A percentile compares a stretch with the other conserved stretches of the same genome.
These are phyloP conservation scores for Coniochaeta sp. DNA, from an alignment of 2,329 filamentous ascomycete genomes.

Conservation along the genomic window DNA sequence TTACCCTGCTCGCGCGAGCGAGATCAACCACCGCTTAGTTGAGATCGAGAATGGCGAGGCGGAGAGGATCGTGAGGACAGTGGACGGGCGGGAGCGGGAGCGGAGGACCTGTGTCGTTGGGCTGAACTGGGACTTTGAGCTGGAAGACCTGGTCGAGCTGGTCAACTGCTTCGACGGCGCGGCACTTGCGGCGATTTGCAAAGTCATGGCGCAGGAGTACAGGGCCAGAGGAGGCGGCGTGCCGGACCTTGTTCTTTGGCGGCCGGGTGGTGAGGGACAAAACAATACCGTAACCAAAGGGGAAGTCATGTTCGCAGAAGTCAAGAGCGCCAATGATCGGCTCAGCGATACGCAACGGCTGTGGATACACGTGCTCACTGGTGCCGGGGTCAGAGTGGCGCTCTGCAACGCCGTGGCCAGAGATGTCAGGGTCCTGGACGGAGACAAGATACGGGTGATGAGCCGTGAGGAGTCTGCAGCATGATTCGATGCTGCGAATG, in stretches of 20 bases:
- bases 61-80: slow-evolving; percentile 53
- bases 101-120: slow-evolving; percentile 81
- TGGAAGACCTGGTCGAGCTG: slow-evolving; percentile 73
- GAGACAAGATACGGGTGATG: slow-evolving; percentile 4
- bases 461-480: neutral
- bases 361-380: slow-evolving; percentile 90
- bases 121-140: slow-evolving; percentile 80
- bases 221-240: slow-evolving; percentile 77
- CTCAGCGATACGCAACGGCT: slow-evolving; percentile 92
- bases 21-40: slow-evolving; percentile 81
- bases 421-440: slow-evolving; percentile 37
- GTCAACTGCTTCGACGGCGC: slow-evolving; percentile 70
- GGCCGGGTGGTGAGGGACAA: slow-evolving; percentile 21
- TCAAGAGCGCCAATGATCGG: slow-evolving; percentile 83
- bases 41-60: slow-evolving; percentile 81
- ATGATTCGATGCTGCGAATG: neutral
- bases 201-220: slow-evolving; percentile 95
- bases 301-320: slow-evolving; percentile 70
- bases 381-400: slow-evolving; percentile 79
- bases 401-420: slow-evolving; percentile 59
- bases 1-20: slow-evolving; percentile 74
- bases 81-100: slow-evolving; percentile 63
- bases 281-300: slow-evolving; percentile 23
- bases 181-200: slow-evolving; percentile 77
- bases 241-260: slow-evolving; percentile 90